These are phyloP conservation scores for Thalassiosira hispida DNA, from an alignment of 352 stramenopile species.

Conservation along the genomic window DNA sequence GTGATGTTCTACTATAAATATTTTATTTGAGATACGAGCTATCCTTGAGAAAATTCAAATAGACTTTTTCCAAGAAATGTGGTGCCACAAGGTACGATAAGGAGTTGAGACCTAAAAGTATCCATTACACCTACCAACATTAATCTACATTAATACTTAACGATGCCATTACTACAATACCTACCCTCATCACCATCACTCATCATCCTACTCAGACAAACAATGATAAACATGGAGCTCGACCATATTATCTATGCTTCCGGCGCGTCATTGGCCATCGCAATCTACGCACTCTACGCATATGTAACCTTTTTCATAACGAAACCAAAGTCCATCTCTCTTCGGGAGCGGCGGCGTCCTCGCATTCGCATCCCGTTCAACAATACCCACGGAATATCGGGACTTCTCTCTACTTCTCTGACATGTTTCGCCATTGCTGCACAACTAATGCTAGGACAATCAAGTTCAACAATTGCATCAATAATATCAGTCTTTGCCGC, in stretches of 20 bases:
- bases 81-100: too few species aligned
- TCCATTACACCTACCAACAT: too few species aligned
- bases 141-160: too few species aligned
- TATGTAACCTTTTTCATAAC: background rate
- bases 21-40: too few species aligned
- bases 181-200: too few species aligned
- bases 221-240: background rate
- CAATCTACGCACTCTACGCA: background rate
- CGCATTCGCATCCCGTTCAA: constrained; percentile 17
- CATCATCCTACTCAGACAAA: too few species aligned
- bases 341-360: background rate
- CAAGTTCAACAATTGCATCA: background rate
- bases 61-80: too few species aligned
- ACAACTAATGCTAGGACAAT: constrained; percentile 7
- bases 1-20: too few species aligned
- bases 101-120: too few species aligned
- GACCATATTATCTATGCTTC: too few species aligned
- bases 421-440: constrained; percentile 32
- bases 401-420: constrained; percentile 15
- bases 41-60: too few species aligned
- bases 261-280: background rate
- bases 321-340: constrained; percentile 1
- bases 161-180: too few species aligned
- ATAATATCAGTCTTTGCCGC: constrained; percentile 11
- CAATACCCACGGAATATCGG: constrained; percentile 23